A percentile compares a stretch with the other conserved stretches of the same genome.
phyloP scores from a whole-genome alignment of 1,284 basidiomycete genomes.

The Mycena citricolor region DNA sequence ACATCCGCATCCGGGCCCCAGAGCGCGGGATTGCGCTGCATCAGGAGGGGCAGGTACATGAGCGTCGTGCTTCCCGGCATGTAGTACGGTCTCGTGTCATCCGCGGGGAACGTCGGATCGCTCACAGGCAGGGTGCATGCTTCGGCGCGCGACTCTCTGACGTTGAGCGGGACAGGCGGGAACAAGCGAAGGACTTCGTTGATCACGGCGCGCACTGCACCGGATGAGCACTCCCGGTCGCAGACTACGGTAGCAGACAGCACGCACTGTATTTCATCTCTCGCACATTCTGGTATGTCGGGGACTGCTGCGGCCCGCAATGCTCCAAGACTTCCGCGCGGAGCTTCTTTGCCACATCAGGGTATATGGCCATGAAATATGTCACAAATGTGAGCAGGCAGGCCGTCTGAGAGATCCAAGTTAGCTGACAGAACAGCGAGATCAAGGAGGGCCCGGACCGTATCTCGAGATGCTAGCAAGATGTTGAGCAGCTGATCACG shows the following conservation, averaged over 20 bases:
- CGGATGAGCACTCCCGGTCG: not conserved
- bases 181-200: constrained; percentile 73
- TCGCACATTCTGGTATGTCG: constrained; percentile 54
- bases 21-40: constrained; percentile 56
- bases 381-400: constrained; percentile 60
- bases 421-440: constrained; percentile 5
- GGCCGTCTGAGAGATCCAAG: constrained; percentile 46
- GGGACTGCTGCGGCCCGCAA: constrained; percentile 46
- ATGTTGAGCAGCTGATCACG: constrained; percentile 74
- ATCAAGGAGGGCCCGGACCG: constrained; percentile 41
- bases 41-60: constrained; percentile 56
- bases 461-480: constrained; percentile 70
- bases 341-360: constrained; percentile 50
- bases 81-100: constrained; percentile 46
- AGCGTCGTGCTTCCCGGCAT: constrained; percentile 59
- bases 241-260: not conserved
- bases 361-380: constrained; percentile 65
- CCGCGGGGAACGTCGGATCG: constrained; percentile 41
- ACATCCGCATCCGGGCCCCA: constrained; percentile 70
- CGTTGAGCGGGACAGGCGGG: constrained; percentile 69
- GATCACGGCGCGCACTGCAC: constrained; percentile 65
- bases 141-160: constrained; percentile 52
- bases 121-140: constrained; percentile 52
- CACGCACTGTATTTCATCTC: constrained; percentile 62
- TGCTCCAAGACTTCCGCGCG: constrained; percentile 60